Evolutionary conservation across 768 basidiomycete genomes (phyloP).

Genomic region (Termitomyces sp.): DNA sequence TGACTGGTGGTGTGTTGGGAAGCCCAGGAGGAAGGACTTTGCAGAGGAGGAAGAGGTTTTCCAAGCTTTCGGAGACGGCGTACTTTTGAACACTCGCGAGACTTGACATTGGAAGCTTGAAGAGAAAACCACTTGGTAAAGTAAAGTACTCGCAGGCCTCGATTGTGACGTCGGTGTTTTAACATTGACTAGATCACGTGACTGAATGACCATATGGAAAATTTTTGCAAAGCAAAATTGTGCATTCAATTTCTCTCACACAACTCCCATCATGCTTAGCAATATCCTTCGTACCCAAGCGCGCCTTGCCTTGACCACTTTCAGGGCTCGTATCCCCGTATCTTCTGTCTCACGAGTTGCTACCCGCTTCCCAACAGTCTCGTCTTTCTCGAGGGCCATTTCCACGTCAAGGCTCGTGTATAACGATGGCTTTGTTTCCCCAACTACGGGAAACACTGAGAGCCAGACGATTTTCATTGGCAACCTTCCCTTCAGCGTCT

Average conservation of each 20-base stretch:
- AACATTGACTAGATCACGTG: not conserved
- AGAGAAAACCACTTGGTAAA: too few relatives aligned
- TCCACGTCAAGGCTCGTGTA: conserved; percentile 16
- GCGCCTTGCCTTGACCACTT: conserved; percentile 24
- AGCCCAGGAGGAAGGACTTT: conserved; percentile 30
- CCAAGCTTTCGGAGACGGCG: not conserved
- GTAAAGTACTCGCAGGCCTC: too few relatives aligned
- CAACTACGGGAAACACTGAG: not conserved
- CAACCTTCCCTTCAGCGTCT: conserved; percentile 48
- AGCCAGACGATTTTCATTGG: conserved; percentile 38
- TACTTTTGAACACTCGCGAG: not conserved
- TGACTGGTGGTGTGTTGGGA: conserved; percentile 36
- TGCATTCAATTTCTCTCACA: not conserved
- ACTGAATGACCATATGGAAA: not conserved
- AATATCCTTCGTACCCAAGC: conserved; percentile 32
- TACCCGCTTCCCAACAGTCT: not conserved
- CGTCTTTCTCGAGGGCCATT: conserved; percentile 10
- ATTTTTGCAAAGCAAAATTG: conserved; percentile 5
- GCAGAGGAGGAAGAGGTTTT: conserved; percentile 7
- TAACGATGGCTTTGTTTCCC: not conserved
- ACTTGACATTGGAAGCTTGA: too few relatives aligned
- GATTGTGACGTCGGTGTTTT: too few relatives aligned
- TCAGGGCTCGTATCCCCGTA: conserved; percentile 14
- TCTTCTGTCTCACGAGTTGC: not conserved
- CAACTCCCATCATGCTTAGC: conserved; percentile 28